Evolutionary conservation across 306 rosid species (phyloP).

Genomic region (Cucumis cinereus): DNA sequence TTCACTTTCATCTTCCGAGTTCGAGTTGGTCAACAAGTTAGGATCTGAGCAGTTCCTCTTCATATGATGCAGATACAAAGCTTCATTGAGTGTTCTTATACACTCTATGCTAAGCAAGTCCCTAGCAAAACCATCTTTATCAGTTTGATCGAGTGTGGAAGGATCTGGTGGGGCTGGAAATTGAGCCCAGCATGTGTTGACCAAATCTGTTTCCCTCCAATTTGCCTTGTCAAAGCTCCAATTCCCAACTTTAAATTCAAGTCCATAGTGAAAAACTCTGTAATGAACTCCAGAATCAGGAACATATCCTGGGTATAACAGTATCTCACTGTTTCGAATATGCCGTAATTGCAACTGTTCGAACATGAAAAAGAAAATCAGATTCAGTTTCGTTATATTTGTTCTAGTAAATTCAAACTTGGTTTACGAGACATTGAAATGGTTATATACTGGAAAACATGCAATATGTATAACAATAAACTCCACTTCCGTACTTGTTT

Average conservation of each 20-base stretch:
- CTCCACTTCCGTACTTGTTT: background rate
- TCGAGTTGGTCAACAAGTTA: slow-evolving; percentile 24
- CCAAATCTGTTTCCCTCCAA: slow-evolving; percentile 57
- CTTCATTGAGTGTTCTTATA: slow-evolving; percentile 57
- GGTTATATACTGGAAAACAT: too few species aligned
- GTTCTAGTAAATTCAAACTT: background rate
- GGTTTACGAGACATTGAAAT: background rate
- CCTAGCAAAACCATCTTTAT: slow-evolving; percentile 22
- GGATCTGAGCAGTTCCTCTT: slow-evolving; percentile 44
- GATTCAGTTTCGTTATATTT: background rate
- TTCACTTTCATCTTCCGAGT: slow-evolving; percentile 21
- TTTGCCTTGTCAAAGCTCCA: slow-evolving; percentile 98
- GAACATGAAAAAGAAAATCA: background rate
- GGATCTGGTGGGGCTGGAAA: slow-evolving; percentile 79
- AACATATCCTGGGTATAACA: slow-evolving; percentile 81
- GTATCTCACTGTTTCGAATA: slow-evolving; percentile 38
- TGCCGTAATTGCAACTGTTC: slow-evolving; percentile 75
- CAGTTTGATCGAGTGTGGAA: slow-evolving; percentile 30
- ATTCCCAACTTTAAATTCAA: slow-evolving; percentile 69
- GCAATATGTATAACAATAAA: background rate
- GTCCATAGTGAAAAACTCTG: slow-evolving; percentile 92
- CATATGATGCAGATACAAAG: slow-evolving; percentile 56
- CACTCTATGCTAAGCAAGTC: slow-evolving; percentile 90
- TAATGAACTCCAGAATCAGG: slow-evolving; percentile 60
- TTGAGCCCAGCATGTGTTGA: slow-evolving; percentile 72